These are phyloP conservation scores for Misopates orontium DNA, from an alignment of 257 asterid genomes.

Conservation along the genomic window DNA sequence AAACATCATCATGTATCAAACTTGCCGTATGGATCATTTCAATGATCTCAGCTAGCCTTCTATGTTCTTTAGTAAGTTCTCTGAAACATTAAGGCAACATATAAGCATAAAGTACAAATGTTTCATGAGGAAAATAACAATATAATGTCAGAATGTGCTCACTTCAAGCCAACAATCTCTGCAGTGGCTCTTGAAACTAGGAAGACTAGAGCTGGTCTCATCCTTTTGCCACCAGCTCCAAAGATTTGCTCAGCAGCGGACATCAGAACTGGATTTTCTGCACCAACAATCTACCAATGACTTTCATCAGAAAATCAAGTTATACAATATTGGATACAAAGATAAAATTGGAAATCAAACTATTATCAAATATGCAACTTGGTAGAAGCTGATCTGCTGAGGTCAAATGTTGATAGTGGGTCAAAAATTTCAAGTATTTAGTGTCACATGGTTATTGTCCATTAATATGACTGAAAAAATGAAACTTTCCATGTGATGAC, in stretches of 20 bases:
- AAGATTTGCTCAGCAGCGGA: conserved; percentile 98
- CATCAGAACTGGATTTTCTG: conserved; percentile 93
- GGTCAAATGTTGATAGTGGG: background rate
- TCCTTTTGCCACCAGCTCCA: conserved; percentile 96
- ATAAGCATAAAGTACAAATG: conserved; percentile 12
- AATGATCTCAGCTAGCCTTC: conserved; percentile 93
- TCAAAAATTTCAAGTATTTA: too few relatives aligned
- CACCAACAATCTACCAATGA: conserved; percentile 79
- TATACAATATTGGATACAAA: background rate
- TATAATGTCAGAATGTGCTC: conserved; percentile 36
- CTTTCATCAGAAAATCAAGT: conserved; percentile 31
- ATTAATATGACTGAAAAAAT: too few relatives aligned
- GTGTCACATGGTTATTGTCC: too few relatives aligned
- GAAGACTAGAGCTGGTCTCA: conserved; percentile 94
- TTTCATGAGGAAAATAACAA: conserved; percentile 17
- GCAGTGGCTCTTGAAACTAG: conserved; percentile 93
- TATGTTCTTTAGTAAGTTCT: conserved; percentile 83
- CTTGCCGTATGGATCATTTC: conserved; percentile 99
- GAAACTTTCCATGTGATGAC: too few relatives aligned
- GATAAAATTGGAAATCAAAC: background rate
- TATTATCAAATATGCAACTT: background rate
- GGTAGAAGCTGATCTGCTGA: too few relatives aligned
- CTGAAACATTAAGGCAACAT: conserved; percentile 37
- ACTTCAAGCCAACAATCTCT: conserved; percentile 71
- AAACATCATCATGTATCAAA: conserved; percentile 90